Evolutionary conservation across 306 rosid genomes (phyloP).

Genomic region (Comarum palustre): DNA sequence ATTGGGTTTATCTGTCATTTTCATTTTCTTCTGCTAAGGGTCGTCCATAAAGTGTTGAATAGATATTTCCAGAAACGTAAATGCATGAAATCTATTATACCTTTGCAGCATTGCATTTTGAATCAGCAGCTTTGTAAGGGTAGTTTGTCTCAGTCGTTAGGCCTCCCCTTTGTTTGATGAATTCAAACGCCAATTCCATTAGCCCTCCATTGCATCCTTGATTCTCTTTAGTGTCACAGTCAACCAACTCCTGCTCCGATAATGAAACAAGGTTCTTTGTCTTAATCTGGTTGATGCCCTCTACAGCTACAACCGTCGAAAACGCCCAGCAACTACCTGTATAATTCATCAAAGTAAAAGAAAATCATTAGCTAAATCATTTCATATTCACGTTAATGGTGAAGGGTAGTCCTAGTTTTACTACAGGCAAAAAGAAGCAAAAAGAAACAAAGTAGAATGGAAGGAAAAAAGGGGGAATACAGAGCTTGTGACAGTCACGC

Average conservation of each 20-base stretch:
- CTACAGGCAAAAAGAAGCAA: neutral
- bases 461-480: neutral
- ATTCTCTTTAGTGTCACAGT: conserved; percentile 36
- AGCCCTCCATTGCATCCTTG: conserved; percentile 52
- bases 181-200: conserved; percentile 46
- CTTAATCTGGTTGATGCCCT: conserved; percentile 47
- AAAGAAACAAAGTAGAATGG: neutral
- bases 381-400: conserved; percentile 3
- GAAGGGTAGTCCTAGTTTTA: neutral
- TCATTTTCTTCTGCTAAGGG: neutral
- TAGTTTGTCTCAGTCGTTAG: conserved; percentile 41
- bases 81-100: conserved; percentile 13
- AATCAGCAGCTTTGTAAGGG: conserved; percentile 41
- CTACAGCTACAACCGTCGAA: conserved; percentile 47
- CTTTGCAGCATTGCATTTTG: conserved; percentile 35
- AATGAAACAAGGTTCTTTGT: conserved; percentile 36
- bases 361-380: neutral
- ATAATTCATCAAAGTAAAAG: neutral
- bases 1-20: neutral
- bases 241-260: conserved; percentile 55
- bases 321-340: conserved; percentile 68
- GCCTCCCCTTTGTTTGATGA: conserved; percentile 41
- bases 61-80: neutral
- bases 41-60: neutral
- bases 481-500: neutral